phyloP scores from a whole-genome alignment of 108 stramenopile genomes.

The Nannochloropsis gaditana region DNA sequence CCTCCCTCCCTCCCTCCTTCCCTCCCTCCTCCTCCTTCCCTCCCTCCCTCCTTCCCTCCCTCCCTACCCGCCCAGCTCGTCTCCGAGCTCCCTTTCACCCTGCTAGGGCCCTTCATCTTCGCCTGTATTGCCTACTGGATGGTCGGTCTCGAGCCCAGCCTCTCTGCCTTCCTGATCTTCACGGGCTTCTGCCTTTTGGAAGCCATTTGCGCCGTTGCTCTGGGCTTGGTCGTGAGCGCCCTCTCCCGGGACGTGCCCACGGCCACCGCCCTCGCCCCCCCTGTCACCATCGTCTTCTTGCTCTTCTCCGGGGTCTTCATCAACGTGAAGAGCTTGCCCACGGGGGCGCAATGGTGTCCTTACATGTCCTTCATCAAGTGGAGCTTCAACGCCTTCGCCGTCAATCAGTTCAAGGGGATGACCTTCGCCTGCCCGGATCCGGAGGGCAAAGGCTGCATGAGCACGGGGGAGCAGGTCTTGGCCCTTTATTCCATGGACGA shows the following conservation, averaged over 20 bases:
- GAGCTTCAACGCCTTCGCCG: constrained; percentile 1
- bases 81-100: background rate
- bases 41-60: background rate
- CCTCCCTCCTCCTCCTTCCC: background rate
- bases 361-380: constrained; percentile 20
- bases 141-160: background rate
- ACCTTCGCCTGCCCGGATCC: background rate
- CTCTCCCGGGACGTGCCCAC: background rate
- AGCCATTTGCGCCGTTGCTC: background rate
- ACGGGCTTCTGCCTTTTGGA: constrained; percentile 9
- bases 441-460: constrained; percentile 12
- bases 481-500: background rate
- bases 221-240: background rate
- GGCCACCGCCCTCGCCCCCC: background rate
- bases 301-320: background rate
- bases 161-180: background rate
- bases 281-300: background rate
- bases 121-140: background rate
- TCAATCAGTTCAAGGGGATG: background rate
- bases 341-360: constrained; percentile 19
- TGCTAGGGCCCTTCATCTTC: constrained; percentile 17
- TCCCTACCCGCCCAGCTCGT: background rate
- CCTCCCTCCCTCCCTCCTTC: background rate
- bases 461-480: background rate
- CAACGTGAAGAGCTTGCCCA: background rate